These are phyloP conservation scores for Zoysia pacifica DNA, from an alignment of 176 grass and related monocot genomes.

Conservation along the genomic window DNA sequence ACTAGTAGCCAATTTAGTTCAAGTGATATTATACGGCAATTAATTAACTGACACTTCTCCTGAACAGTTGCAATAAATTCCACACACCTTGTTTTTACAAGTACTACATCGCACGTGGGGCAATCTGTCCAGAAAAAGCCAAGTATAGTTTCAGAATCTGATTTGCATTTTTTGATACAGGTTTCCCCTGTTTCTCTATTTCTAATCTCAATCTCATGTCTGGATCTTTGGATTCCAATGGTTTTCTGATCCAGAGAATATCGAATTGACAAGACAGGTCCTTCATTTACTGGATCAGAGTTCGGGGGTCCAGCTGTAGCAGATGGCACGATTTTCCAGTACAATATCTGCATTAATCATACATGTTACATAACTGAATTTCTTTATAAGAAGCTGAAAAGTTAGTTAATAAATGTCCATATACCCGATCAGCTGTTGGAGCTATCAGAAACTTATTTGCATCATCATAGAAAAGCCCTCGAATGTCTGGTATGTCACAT, in stretches of 20 bases:
- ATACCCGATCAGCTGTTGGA: slow-evolving; percentile 84
- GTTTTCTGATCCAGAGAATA: slow-evolving; percentile 83
- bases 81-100: slow-evolving; percentile 89
- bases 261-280: slow-evolving; percentile 75
- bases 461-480: slow-evolving; percentile 89
- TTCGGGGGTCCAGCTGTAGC: slow-evolving; percentile 69
- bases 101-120: slow-evolving; percentile 86
- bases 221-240: slow-evolving; percentile 84
- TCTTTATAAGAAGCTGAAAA: not conserved
- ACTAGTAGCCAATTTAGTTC: slow-evolving; percentile 3
- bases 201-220: slow-evolving; percentile 74
- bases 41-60: slow-evolving; percentile 14
- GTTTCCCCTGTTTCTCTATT: slow-evolving; percentile 78
- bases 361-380: slow-evolving; percentile 26
- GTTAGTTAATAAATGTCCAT: slow-evolving; percentile 17
- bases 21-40: slow-evolving; percentile 6
- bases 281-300: slow-evolving; percentile 86
- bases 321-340: slow-evolving; percentile 71
- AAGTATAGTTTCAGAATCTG: slow-evolving; percentile 86
- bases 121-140: slow-evolving; percentile 98
- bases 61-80: slow-evolving; percentile 23
- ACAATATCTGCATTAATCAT: slow-evolving; percentile 70
- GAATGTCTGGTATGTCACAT: slow-evolving; percentile 82
- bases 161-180: slow-evolving; percentile 69
- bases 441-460: slow-evolving; percentile 85